Evolutionary conservation across 169 alveolate genomes (phyloP), one percentile per base, ranked within the genome.

Genomic region (Cryptosporidium felis): DNA sequence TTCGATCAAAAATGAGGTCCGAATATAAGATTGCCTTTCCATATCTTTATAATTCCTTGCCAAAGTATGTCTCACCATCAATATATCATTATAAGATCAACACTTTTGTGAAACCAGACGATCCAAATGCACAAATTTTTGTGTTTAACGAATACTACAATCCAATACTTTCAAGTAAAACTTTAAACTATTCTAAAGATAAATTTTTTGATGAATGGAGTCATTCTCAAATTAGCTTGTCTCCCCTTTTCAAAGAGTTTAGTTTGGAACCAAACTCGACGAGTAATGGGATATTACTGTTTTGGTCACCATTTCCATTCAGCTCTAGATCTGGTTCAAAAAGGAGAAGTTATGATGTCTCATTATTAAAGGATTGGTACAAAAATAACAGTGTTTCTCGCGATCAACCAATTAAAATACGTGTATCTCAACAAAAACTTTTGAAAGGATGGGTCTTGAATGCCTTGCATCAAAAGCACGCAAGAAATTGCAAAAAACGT

Each of bases 1-100:
- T 97, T 36, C 93, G 99, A 41, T 97, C 94, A 61, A 96, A 90
- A 61, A 94, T 94, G 30, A 93, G 99, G 62, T 98, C 99, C 21
- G 99, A 98, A 91, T 98, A 98, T 88, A 96, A 96, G 88, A 97
- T 98, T 38, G 99, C 99, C 12, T 98, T 97, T 92, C 99, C 99
- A 16, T 97, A 94, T 94, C 92, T 98, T 58, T 98, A 98, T 93
- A 98, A 98, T 93, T 94, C 94, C 63, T 91, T 99, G 63, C 99
- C 99, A 16, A 93, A 99, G 85, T 90, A 89, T 92, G 93, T 95
- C 89, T 91, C 96, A 90, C 60, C 96, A 88, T 90, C 98, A 89
- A 80, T 91, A 23, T 95, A 94, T 61, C 96, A 95, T 49, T 80
- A 94, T 16, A 95, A 93, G 44, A 66, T 93, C 60, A 91, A 94